Conservation (phyloP, 768 basidiomycete species). For the Lactifluus volemus region DNA sequence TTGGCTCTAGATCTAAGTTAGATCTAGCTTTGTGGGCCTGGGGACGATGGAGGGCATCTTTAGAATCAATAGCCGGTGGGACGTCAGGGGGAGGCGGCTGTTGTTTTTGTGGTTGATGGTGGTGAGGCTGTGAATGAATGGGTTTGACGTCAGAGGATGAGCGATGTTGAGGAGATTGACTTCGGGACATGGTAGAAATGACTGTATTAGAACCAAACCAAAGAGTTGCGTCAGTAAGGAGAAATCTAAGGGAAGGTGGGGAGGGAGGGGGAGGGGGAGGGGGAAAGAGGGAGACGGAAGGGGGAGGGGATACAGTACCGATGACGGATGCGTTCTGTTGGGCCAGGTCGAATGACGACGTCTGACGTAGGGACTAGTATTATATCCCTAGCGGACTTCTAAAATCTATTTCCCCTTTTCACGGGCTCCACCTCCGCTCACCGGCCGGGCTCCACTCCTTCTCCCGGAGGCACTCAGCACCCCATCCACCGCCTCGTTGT, state of each 20-base stretch:
- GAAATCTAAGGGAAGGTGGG: neutral
- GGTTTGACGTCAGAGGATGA: conserved; percentile 20
- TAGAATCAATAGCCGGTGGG: neutral
- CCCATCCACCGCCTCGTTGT: conserved; percentile 9
- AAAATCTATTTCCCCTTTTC: conserved; percentile 19
- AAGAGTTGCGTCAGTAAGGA: conserved; percentile 1
- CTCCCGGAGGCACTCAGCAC: conserved; percentile 8
- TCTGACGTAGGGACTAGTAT: conserved; percentile 36
- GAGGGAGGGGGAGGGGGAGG: neutral
- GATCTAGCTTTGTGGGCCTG: conserved; percentile 31
- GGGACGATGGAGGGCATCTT: neutral
- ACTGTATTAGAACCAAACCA: neutral
- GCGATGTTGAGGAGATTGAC: conserved; percentile 27
- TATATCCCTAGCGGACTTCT: conserved; percentile 37
- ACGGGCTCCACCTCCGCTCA: conserved; percentile 11
- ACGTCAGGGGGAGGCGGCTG: conserved; percentile 4
- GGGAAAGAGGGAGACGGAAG: neutral
- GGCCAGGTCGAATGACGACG: conserved; percentile 32
- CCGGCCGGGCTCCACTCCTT: conserved; percentile 18
- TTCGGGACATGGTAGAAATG: conserved; percentile 22
- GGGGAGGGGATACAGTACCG: neutral
- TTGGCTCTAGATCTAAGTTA: conserved; percentile 76
- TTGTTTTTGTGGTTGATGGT: conserved; percentile 2
- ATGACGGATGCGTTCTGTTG: conserved; percentile 14
- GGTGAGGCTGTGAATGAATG: conserved; percentile 1